Evolutionary conservation across 768 basidiomycete species (phyloP).

Genomic region (Daedalea quercina): DNA sequence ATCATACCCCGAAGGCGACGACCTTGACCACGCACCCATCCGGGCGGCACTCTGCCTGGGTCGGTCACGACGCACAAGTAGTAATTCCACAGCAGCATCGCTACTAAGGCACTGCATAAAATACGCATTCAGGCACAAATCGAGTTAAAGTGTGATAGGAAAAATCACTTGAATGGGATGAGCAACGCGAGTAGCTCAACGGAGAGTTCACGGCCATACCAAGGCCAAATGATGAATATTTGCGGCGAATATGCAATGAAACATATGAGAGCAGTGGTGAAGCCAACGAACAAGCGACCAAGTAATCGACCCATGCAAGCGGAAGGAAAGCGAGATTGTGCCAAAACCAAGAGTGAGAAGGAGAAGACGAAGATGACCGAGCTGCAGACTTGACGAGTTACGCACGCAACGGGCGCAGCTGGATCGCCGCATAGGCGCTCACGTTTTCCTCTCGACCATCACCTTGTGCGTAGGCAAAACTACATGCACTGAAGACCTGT

Average conservation of each 20-base stretch:
- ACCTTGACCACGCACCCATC: constrained; percentile 52
- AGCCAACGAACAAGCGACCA: constrained; percentile 58
- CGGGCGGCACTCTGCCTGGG: constrained; percentile 74
- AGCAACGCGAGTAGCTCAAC: constrained; percentile 72
- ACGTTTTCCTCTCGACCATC: not conserved
- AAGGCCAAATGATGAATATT: constrained; percentile 87
- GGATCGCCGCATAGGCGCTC: not conserved
- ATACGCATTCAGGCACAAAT: too few species aligned
- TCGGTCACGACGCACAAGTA: constrained; percentile 75
- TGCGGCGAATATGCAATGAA: constrained; percentile 91
- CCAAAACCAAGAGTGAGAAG: not conserved
- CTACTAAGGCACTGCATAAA: constrained; percentile 56
- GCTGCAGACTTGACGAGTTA: not conserved
- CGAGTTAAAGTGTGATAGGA: too few species aligned
- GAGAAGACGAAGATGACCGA: not conserved
- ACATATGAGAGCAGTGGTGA: constrained; percentile 65
- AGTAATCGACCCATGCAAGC: constrained; percentile 38
- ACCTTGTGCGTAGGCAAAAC: not conserved
- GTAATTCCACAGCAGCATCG: constrained; percentile 84
- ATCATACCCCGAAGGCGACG: not conserved
- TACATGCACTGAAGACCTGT: not conserved
- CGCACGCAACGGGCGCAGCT: too few species aligned
- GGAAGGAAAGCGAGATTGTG: not conserved
- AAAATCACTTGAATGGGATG: constrained; percentile 85
- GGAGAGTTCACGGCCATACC: constrained; percentile 76